Evolutionary conservation across 768 basidiomycete species (phyloP), one percentile per base, ranked within the genome.

Genomic region (Porpolomopsis calyptriformis): DNA sequence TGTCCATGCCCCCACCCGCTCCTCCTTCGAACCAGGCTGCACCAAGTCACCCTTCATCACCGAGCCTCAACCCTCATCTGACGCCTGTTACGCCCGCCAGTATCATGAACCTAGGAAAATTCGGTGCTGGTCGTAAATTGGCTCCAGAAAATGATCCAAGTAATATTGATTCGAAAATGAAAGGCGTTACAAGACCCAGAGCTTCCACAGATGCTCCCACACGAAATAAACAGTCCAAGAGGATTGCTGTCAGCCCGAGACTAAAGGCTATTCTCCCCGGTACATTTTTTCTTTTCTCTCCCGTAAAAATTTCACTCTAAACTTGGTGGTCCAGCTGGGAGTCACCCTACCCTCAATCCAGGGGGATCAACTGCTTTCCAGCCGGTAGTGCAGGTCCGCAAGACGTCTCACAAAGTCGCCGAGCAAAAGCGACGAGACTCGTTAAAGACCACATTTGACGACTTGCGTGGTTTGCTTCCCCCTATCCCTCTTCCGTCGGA

Each of bases 381-480:
- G 9, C 55, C 56, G 18, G 54, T 55, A 1, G 52, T 75, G 36
- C 71, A 71, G 27, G 62, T 74, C 39, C 75, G 78, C 49, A 89
- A 88, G 61, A 82, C 82, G 23, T 87, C 87, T 5, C 88, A 99
- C 65, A 98, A 97, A 64, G 87, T 82, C 10, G 96, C 96, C 4
- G 96, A 99, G 64, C 96, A 99, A 62, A 92, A 93, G 60, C 84
- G 96, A 37, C 81, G 96, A 7, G 94, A 99, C 64, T 92, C 89
- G 36, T 78, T 98, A 49, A 99, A 98, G 67, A 82, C 85, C 12
- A 90, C 92, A 3, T 98, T 85, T 56, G 87, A 91, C 54, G 86
- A 89, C 45, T 71, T 91, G 9, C 83, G 88, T 12, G 61, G 69
- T 14, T 70, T 98, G 12, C 73, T 99, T 0, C 96, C 96, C 1